Evolutionary conservation across 441 rosid genomes (phyloP).

Genomic region (Geranium incanum): DNA sequence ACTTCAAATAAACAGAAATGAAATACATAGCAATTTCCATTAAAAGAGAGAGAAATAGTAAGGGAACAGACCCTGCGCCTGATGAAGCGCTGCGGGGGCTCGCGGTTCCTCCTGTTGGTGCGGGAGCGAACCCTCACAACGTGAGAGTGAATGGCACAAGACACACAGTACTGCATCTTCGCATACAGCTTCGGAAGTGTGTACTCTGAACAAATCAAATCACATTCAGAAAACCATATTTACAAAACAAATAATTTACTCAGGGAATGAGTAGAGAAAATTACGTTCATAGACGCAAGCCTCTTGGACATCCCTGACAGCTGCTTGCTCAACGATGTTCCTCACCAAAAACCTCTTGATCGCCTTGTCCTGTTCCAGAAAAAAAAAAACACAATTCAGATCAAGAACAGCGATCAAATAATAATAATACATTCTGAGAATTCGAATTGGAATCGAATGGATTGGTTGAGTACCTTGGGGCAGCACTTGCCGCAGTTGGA

Average conservation of each 20-base stretch:
- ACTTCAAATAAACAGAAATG: background rate
- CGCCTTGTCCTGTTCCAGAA: conserved; percentile 55
- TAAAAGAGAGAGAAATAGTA: background rate
- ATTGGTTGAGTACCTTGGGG: conserved; percentile 44
- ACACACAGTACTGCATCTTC: conserved; percentile 17
- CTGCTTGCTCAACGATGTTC: conserved; percentile 96
- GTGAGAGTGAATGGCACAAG: conserved; percentile 85
- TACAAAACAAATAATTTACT: background rate
- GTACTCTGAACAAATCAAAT: conserved; percentile 36
- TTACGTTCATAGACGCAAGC: conserved; percentile 80
- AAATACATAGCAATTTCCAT: background rate
- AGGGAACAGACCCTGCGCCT: conserved; percentile 61
- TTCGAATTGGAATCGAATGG: background rate
- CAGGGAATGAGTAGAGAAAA: background rate
- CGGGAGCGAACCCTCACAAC: conserved; percentile 86
- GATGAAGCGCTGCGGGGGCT: conserved; percentile 76
- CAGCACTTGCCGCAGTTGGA: conserved; percentile 97
- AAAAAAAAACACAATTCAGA: background rate
- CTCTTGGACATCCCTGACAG: conserved; percentile 89
- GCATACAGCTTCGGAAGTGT: conserved; percentile 61
- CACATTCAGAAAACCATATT: background rate
- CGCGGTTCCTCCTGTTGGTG: conserved; percentile 66
- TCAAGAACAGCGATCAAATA: background rate
- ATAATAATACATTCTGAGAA: background rate
- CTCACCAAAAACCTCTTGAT: conserved; percentile 88